Evolutionary conservation across 306 rosid genomes (phyloP).

Genomic region (Lotus japonicus): DNA sequence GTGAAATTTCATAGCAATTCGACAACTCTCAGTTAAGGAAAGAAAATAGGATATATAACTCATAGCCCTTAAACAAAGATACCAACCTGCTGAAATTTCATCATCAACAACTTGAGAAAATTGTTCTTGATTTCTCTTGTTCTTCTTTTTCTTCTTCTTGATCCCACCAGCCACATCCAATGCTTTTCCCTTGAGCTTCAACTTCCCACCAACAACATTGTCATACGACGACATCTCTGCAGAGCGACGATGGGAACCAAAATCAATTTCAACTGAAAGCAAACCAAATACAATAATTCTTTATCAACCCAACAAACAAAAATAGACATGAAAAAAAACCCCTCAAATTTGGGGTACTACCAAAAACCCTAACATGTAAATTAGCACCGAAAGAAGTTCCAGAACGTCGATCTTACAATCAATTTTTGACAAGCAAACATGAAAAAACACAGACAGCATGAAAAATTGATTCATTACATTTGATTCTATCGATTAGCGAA

Average conservation of each 20-base stretch:
- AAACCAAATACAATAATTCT: background rate
- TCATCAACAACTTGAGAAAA: constrained; percentile 34
- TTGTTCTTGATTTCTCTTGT: constrained; percentile 52
- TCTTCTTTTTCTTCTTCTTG: constrained; percentile 93
- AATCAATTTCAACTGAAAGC: background rate
- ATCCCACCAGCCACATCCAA: constrained; percentile 86
- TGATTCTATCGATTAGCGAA: background rate
- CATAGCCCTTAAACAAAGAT: background rate
- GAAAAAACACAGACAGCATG: background rate
- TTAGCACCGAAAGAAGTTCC: background rate
- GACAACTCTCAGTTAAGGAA: background rate
- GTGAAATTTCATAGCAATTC: background rate
- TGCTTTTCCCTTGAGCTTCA: constrained; percentile 99
- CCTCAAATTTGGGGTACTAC: too few species aligned
- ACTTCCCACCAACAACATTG: constrained; percentile 85
- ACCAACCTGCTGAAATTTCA: constrained; percentile 54
- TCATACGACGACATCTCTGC: constrained; percentile 71
- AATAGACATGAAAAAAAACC: too few species aligned
- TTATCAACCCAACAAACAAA: too few species aligned
- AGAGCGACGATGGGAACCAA: background rate
- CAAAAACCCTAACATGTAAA: constrained; percentile 17
- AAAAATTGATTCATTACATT: background rate
- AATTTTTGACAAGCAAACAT: background rate
- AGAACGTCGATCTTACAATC: background rate
- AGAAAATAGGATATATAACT: background rate